These are phyloP conservation scores for Sesbania bispinosa DNA, from an alignment of 306 rosid species.

Conservation along the genomic window DNA sequence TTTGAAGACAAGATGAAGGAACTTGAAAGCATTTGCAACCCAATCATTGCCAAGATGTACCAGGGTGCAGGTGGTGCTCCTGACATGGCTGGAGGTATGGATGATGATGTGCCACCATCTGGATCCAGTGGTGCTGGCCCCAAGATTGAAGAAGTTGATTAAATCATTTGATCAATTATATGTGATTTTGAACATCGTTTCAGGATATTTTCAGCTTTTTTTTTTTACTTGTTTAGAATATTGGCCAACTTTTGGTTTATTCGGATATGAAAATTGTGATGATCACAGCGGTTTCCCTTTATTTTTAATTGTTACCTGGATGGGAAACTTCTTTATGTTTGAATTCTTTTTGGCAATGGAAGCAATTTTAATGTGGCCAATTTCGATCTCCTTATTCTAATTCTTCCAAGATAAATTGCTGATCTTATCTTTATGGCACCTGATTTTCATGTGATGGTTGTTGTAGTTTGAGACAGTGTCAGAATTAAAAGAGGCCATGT, in stretches of 20 bases:
- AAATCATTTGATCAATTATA: background rate
- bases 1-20: slow-evolving; percentile 67
- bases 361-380: background rate
- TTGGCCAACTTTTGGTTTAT: background rate
- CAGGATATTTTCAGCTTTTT: background rate
- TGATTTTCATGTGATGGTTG: no score
- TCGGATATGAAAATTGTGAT: background rate
- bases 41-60: slow-evolving; percentile 60
- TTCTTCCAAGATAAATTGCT: background rate
- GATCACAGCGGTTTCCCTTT: background rate
- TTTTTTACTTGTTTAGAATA: background rate
- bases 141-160: slow-evolving; percentile 68
- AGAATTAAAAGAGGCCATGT: no score
- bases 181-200: background rate
- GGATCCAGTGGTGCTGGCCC: slow-evolving; percentile 54
- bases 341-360: background rate
- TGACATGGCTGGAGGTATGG: slow-evolving; percentile 46
- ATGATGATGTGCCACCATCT: slow-evolving; percentile 44
- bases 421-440: background rate
- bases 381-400: background rate
- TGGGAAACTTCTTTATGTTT: background rate
- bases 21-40: slow-evolving; percentile 55
- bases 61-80: slow-evolving; percentile 59
- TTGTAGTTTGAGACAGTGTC: no score
- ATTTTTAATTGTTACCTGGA: background rate